Base-by-base conservation (phyloP, 306 rosid genomes). In the Lathyrus oleraceus region DNA sequence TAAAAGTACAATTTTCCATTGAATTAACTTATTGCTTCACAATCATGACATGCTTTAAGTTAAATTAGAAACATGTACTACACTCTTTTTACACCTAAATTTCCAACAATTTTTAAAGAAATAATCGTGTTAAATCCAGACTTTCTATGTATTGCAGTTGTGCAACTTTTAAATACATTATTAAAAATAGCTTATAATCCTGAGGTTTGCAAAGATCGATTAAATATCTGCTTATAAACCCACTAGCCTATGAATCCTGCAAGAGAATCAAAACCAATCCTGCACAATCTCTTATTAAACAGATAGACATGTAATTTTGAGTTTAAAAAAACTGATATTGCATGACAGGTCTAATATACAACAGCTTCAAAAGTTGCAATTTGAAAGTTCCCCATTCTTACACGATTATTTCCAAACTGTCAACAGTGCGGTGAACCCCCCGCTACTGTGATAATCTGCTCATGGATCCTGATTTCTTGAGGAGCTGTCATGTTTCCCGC, bases 381-480 rank as follows among this genome's bases (percentile, higher is more conserved):
- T 52, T 25, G 67, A 49, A 59, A 51, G 28, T 53, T 68, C 56
- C 52, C 61, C 38, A 12, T 20, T 40, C 23, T 52, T 52, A 67
- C 27, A 51, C 12, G 11, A 66, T 57, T 61, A 43, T 8, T 53
- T 58, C 58, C 48, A 25, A 23, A 66, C n/a, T 44, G 39, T 36
- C 61, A 16, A 49, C 65, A 71, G 10, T 65, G 61, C 15, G 3
- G 66, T 60, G 56, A 13, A 32, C 38, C 17, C 17, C 39, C 45
- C 3, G 47, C 70, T 15, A 45, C 64, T 15, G 71, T 14, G 40
- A 35, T 64, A 17, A 59, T 20, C 35, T 35, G 51, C 27, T 52
- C 44, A 66, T 17, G 61, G 79, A 79, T 67, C 71, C 21, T 21
- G 64, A 62, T 53, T 74, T 62, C 68, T 32, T 25, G 76, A 54